Evolutionary conservation across 106 monocot species (phyloP).

Genomic region (Dioscorea zingiberensis): DNA sequence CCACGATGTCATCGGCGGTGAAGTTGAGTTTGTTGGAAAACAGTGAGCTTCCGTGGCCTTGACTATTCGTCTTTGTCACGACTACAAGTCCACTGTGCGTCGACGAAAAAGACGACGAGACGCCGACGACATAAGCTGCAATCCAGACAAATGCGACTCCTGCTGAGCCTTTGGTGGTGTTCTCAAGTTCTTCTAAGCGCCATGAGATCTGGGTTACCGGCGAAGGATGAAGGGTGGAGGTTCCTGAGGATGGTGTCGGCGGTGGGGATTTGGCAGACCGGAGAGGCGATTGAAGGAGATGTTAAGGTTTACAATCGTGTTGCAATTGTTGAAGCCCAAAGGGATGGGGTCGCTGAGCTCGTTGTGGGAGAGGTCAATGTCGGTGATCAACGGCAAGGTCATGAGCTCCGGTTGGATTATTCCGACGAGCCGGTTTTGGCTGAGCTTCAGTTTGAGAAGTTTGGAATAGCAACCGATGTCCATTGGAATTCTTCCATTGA

Average conservation of each 20-base stretch:
- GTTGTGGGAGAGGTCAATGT: slow-evolving; percentile 69
- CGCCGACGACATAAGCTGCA: slow-evolving; percentile 38
- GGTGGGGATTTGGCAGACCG: slow-evolving; percentile 42
- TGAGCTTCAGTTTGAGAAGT: slow-evolving; percentile 54
- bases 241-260: slow-evolving; percentile 19
- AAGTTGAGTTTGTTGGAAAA: slow-evolving; percentile 79
- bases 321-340: slow-evolving; percentile 57
- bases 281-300: slow-evolving; percentile 68
- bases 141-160: slow-evolving; percentile 50
- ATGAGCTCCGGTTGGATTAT: slow-evolving; percentile 57
- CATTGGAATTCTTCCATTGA: slow-evolving; percentile 53
- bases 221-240: slow-evolving; percentile 48
- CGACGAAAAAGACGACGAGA: not conserved
- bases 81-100: not conserved
- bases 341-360: slow-evolving; percentile 55
- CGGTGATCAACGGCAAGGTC: slow-evolving; percentile 61
- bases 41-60: slow-evolving; percentile 63
- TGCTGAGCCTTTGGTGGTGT: slow-evolving; percentile 4
- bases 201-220: slow-evolving; percentile 46
- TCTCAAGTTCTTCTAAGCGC: not conserved
- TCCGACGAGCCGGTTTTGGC: slow-evolving; percentile 48
- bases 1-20: slow-evolving; percentile 79
- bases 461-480: slow-evolving; percentile 51
- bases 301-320: slow-evolving; percentile 74
- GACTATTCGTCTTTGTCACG: not conserved